Evolutionary conservation across 1,284 basidiomycete genomes (phyloP), one percentile per base, ranked within the genome.

Genomic region (Erythrobasidium hasegawianum): DNA sequence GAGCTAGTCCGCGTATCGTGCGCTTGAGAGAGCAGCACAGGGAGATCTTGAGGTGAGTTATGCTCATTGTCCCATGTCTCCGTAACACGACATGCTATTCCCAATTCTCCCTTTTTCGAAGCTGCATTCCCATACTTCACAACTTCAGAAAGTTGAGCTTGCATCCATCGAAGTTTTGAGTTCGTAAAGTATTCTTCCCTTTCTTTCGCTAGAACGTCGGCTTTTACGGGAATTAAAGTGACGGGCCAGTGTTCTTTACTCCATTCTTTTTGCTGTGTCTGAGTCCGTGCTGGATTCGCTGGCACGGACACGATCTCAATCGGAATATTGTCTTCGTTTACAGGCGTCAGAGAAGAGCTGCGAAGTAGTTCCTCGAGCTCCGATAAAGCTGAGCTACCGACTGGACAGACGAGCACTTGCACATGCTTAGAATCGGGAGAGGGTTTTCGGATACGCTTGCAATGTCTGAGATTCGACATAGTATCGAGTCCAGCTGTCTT

Each of bases 51-150:
- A 3, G 57, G n/a, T 16, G 55, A 57, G 57, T 33, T 78, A 74
- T 80, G 75, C 40, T 77, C 77, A 5, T 79, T 74, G 20, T 80
- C 80, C 64, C 84, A 86, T 0, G 87, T 83, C 22, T 81, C 76
- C 0, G 88, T 85, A 40, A 91, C 85, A 75, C 86, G 83, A 0
- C 87, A 87, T 1, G 85, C 87, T 57, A 92, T 84, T 0, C 90
- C 88, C 1, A 90, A 72, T 86, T 66, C 59, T 20, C 49, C 60
- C 11, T 26, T 24, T 7, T 2, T 18, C 16, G 33, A 16, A 2
- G 84, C 84, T 41, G 78, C 73, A n/a, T 77, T 75, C 2, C 87
- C 87, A 16, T 82, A 81, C 18, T 84, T 79, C 73, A 81, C 82
- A 1, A 90, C 87, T 87, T 89, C 91, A 13, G 79, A 79, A 22